phyloP scores from a whole-genome alignment of 78 protist species.

The Isochrysis galbana region DNA sequence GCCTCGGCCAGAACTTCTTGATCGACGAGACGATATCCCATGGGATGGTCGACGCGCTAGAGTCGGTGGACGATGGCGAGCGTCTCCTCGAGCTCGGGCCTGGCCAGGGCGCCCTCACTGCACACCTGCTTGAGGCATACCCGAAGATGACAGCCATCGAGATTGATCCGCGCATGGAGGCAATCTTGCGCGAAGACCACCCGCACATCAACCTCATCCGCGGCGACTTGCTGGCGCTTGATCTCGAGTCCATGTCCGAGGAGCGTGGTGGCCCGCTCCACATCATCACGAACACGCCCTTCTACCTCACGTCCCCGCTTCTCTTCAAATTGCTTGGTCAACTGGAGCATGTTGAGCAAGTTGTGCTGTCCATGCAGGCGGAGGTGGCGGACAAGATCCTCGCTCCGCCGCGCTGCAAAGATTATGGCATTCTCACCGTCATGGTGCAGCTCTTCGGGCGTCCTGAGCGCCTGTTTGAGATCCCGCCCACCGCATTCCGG shows the following conservation, averaged over 20 bases:
- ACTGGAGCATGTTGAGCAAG: background rate
- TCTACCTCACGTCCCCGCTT: slow-evolving; percentile 26
- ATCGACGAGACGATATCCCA: background rate
- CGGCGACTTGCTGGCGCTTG: background rate
- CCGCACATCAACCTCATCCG: background rate
- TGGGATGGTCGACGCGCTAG: background rate
- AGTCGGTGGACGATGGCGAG: background rate
- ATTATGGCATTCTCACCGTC: slow-evolving; percentile 28
- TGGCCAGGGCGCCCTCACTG: slow-evolving; percentile 37
- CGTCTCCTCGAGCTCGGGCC: slow-evolving; percentile 39
- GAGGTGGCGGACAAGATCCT: slow-evolving; percentile 31
- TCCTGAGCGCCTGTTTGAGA: background rate
- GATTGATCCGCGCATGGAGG: slow-evolving; percentile 17
- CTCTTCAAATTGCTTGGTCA: background rate
- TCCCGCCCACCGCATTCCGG: slow-evolving; percentile 2
- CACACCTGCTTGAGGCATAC: background rate
- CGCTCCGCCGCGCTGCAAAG: background rate
- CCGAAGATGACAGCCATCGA: slow-evolving; percentile 31
- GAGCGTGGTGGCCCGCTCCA: background rate
- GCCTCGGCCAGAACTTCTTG: slow-evolving; percentile 44
- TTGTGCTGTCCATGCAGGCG: slow-evolving; percentile 9
- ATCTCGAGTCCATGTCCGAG: background rate
- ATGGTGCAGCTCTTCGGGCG: slow-evolving; percentile 7
- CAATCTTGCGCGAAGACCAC: background rate
- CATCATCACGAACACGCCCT: slow-evolving; percentile 32